Evolutionary conservation across 441 rosid species (phyloP).

Genomic region (Brassica hybrid): DNA sequence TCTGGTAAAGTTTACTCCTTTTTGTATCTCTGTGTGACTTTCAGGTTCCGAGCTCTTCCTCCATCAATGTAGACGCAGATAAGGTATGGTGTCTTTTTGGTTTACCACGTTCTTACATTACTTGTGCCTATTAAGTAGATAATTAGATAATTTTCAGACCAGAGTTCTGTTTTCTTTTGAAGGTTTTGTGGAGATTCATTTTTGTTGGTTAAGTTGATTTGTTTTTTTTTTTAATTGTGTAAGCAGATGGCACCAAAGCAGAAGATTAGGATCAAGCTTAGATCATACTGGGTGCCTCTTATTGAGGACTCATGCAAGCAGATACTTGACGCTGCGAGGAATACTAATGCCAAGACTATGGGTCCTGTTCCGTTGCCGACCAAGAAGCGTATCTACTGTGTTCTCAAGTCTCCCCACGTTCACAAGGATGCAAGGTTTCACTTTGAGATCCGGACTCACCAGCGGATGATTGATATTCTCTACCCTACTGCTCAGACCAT

Average conservation of each 20-base stretch:
- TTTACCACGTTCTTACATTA: background rate
- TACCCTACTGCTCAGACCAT: slow-evolving; percentile 97
- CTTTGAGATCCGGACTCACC: slow-evolving; percentile 96
- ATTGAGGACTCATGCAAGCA: slow-evolving; percentile 98
- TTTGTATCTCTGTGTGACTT: slow-evolving; percentile 42
- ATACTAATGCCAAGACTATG: slow-evolving; percentile 90
- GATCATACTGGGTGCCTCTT: slow-evolving; percentile 91
- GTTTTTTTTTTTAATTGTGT: slow-evolving; percentile 4
- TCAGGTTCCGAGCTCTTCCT: slow-evolving; percentile 54
- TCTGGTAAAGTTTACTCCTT: background rate
- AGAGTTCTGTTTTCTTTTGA: background rate
- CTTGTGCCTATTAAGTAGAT: background rate
- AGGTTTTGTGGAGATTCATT: background rate
- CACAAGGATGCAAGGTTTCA: slow-evolving; percentile 98
- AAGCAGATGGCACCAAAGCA: slow-evolving; percentile 93
- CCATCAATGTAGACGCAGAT: slow-evolving; percentile 56
- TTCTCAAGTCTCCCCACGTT: slow-evolving; percentile 96
- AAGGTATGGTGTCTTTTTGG: slow-evolving; percentile 43
- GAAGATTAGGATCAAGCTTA: slow-evolving; percentile 94
- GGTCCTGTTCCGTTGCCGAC: slow-evolving; percentile 97
- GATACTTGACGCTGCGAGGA: slow-evolving; percentile 89
- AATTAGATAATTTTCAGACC: background rate
- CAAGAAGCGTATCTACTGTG: slow-evolving; percentile 89
- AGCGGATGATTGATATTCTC: slow-evolving; percentile 87
- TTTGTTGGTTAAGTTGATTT: background rate